Evolutionary conservation across 1,284 basidiomycete species (phyloP).

Genomic region (Flammula alnicola): DNA sequence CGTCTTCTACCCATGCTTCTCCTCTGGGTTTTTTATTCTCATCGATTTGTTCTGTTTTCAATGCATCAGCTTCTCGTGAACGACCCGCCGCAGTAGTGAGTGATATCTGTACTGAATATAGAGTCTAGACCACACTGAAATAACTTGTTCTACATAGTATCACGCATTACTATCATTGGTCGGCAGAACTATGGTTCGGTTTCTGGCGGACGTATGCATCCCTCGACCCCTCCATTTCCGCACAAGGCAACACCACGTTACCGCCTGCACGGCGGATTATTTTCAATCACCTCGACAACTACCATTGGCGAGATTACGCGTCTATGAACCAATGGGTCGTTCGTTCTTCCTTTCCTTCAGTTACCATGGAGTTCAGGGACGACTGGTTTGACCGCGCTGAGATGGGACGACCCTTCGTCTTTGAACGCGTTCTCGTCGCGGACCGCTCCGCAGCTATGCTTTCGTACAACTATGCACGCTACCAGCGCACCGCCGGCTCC

Average conservation of each 20-base stretch:
- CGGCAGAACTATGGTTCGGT: conserved; percentile 87
- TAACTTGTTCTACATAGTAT: conserved; percentile 47
- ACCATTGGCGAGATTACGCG: conserved; percentile 88
- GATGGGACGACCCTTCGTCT: conserved; percentile 72
- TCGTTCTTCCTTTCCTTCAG: conserved; percentile 76
- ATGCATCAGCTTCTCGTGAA: conserved; percentile 70
- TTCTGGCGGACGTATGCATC: conserved; percentile 88
- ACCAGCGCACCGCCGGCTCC: conserved; percentile 75
- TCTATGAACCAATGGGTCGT: conserved; percentile 82
- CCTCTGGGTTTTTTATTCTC: background rate
- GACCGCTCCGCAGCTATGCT: conserved; percentile 85
- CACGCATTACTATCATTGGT: conserved; percentile 84
- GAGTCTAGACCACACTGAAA: background rate
- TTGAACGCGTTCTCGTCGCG: conserved; percentile 81
- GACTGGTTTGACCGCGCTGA: conserved; percentile 82
- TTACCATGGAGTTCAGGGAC: conserved; percentile 73
- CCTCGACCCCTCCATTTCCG: conserved; percentile 70
- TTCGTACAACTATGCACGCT: conserved; percentile 67
- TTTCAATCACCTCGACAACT: conserved; percentile 73
- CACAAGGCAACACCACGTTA: conserved; percentile 68
- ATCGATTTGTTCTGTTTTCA: background rate
- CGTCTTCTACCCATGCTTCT: conserved; percentile 28
- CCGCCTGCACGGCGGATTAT: conserved; percentile 75
- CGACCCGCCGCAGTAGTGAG: conserved; percentile 84
- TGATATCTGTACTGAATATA: conserved; percentile 18